Percentiles rank a stretch among this genome's conserved stretches.
These are phyloP conservation scores for Sporobolomyces pararoseus DNA, from an alignment of 768 basidiomycete species.

Conservation along the genomic window DNA sequence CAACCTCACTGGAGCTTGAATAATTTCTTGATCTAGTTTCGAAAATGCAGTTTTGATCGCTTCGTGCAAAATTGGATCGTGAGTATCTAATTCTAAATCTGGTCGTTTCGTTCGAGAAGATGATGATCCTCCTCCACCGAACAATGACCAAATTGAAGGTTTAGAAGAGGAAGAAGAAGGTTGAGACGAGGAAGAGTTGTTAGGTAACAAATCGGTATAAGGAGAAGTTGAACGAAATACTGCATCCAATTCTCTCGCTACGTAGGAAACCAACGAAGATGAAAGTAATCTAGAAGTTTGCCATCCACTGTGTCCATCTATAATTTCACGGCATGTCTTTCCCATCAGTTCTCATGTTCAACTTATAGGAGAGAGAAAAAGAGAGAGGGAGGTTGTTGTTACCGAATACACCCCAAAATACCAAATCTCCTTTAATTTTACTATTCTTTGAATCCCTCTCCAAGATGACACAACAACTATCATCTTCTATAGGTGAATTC, in stretches of 20 bases:
- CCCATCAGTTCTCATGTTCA: no score
- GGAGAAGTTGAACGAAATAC: slow-evolving; percentile 40
- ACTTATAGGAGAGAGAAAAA: no score
- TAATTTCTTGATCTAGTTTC: slow-evolving; percentile 77
- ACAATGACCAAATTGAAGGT: slow-evolving; percentile 30
- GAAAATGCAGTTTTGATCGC: slow-evolving; percentile 75
- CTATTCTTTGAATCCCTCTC: slow-evolving; percentile 36
- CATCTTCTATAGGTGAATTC: slow-evolving; percentile 90
- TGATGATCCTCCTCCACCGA: background rate
- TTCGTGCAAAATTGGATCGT: slow-evolving; percentile 59
- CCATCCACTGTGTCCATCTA: slow-evolving; percentile 77
- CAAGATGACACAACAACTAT: slow-evolving; percentile 48
- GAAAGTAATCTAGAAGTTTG: slow-evolving; percentile 81
- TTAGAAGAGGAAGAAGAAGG: slow-evolving; percentile 2
- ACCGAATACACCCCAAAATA: slow-evolving; percentile 35
- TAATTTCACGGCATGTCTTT: background rate
- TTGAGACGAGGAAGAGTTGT: slow-evolving; percentile 12
- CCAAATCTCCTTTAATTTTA: slow-evolving; percentile 35
- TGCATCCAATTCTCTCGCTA: slow-evolving; percentile 65
- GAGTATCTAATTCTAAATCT: slow-evolving; percentile 49
- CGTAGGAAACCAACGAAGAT: slow-evolving; percentile 75
- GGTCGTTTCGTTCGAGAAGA: background rate
- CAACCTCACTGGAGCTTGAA: slow-evolving; percentile 70
- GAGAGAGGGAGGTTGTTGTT: background rate
- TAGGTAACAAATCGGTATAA: slow-evolving; percentile 31